These are phyloP conservation scores for Exsudoporus floridanus DNA, from an alignment of 1,284 basidiomycete genomes.

Conservation along the genomic window DNA sequence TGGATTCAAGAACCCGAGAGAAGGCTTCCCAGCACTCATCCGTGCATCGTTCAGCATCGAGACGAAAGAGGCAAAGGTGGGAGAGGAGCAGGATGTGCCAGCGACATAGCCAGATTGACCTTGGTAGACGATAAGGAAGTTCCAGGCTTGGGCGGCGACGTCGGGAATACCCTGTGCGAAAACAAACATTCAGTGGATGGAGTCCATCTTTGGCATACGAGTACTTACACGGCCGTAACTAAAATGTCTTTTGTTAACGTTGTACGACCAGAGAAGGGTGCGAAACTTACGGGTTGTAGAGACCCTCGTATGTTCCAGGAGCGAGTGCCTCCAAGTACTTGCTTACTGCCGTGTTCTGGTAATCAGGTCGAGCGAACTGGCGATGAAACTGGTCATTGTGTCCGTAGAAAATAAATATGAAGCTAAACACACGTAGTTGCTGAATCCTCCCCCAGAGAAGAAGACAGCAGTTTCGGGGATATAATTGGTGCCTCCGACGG, in stretches of 20 bases:
- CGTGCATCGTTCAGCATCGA: conserved; percentile 63
- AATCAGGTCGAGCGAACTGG: conserved; percentile 25
- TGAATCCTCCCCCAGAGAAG: conserved; percentile 70
- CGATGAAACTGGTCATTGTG: neutral
- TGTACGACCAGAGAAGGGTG: neutral
- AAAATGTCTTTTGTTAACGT: neutral
- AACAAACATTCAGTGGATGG: conserved; percentile 22
- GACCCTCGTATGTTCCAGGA: conserved; percentile 50
- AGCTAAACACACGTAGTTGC: conserved; percentile 31
- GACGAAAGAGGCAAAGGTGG: conserved; percentile 39
- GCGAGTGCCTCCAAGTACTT: conserved; percentile 47
- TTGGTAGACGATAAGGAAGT: conserved; percentile 15
- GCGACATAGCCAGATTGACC: conserved; percentile 17
- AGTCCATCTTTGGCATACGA: conserved; percentile 22
- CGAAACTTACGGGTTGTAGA: conserved; percentile 53
- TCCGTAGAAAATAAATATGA: neutral
- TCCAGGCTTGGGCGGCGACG: conserved; percentile 51
- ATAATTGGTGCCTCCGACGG: conserved; percentile 58
- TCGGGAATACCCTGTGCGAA: conserved; percentile 52
- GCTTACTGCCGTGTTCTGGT: conserved; percentile 12
- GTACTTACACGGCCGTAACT: conserved; percentile 39
- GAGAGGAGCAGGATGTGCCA: conserved; percentile 51
- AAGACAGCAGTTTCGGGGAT: conserved; percentile 56
- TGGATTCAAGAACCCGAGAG: conserved; percentile 63
- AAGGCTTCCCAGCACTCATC: conserved; percentile 40